phyloP scores from a whole-genome alignment of 2,329 filamentous ascomycete genomes.

The Fusarium sp. region DNA sequence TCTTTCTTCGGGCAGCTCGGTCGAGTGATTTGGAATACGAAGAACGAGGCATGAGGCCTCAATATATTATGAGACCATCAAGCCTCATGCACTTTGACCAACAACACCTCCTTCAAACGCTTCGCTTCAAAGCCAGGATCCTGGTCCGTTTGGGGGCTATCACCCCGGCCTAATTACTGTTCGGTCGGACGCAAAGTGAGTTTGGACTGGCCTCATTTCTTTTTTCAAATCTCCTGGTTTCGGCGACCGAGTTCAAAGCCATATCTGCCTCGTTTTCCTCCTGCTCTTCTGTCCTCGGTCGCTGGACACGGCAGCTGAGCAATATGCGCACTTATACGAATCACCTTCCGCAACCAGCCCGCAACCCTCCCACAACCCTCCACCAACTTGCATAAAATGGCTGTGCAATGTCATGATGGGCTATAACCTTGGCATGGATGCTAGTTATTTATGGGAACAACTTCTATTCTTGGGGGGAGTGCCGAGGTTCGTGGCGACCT shows the following conservation, averaged over 20 bases:
- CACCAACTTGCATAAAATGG: not conserved
- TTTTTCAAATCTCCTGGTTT: not conserved
- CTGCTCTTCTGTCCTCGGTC: not conserved
- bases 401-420: not conserved
- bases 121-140: not conserved
- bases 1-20: not conserved
- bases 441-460: not conserved
- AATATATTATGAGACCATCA: not conserved
- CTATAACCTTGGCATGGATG: not conserved
- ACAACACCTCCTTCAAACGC: not conserved
- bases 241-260: not conserved
- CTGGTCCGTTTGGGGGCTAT: not conserved
- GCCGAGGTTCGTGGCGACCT: not conserved
- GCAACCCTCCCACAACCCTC: not conserved
- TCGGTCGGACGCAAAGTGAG: too few species aligned
- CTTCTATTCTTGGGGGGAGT: not conserved
- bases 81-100: not conserved
- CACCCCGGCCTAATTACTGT: not conserved
- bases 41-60: not conserved
- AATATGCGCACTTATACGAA: not conserved
- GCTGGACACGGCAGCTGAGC: not conserved
- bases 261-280: not conserved
- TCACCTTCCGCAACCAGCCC: not conserved
- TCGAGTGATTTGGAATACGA: not conserved
- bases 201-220: not conserved